Evolutionary conservation across 179 eudicot genomes (phyloP), one percentile per base, ranked within the genome.

Genomic region (Beta macrorhiza): DNA sequence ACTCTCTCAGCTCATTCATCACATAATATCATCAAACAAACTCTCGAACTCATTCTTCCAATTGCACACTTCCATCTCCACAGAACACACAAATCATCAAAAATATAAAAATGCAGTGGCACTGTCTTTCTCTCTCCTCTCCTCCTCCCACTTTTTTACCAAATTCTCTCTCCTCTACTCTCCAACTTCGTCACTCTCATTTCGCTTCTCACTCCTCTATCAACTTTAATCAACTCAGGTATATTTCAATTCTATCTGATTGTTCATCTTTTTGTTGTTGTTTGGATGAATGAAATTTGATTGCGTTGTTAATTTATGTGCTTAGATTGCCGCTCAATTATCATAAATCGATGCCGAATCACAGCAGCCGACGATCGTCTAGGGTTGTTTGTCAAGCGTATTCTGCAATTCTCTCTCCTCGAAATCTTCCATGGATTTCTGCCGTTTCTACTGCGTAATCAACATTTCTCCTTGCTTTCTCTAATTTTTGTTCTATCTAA

Each of bases 381-480:
- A 83, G 61, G 22, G 75, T 49, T 55, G 75, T 84, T 25, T 58
- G 61, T 74, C 32, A 29, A 49, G 68, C 82, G 3, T 75, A 74
- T 16, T 67, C 75, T 74, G 22, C 82, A 5, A 58, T 84, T 77
- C 58, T 81, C n/a, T 78, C 84, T 7, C 87, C 97, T 77, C 79
- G 63, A 7, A 86, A 84, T 77, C 93, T 95, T 61, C 93, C 91
- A 19, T 95, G 92, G 95, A 71, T 93, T 86, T 87, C 90, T 52
- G 86, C 92, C 56, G 82, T 92, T 84, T 86, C 97, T 42, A 82
- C 97, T 56, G 92, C 83, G 98, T 95, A 90, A 79, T 81, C 78
- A n/a, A 77, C 75, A 65, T 70, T 51, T 72, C 44, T 77, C 16
- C 37, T 49, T 47, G 11, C 15, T 42, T 25, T 71, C 47, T 62